phyloP scores from a whole-genome alignment of 768 basidiomycete genomes.

The Coprinopsis cinerea region DNA sequence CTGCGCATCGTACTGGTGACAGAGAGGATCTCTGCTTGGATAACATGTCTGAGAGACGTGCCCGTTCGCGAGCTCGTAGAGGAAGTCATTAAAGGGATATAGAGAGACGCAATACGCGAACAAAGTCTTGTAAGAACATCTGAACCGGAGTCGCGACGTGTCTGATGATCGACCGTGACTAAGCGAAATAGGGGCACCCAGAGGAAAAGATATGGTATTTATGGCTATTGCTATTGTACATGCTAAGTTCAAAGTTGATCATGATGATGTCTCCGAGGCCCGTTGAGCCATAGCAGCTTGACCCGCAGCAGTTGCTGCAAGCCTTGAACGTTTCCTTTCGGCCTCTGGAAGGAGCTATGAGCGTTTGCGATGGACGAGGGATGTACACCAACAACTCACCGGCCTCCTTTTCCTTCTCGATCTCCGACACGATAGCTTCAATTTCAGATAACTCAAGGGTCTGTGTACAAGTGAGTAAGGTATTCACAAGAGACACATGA shows the following conservation, averaged over 20 bases:
- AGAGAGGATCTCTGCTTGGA: constrained; percentile 85
- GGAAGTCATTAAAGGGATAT: constrained; percentile 8
- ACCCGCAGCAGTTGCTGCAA: constrained; percentile 88
- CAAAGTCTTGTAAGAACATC: neutral
- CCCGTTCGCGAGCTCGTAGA: constrained; percentile 22
- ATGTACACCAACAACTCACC: constrained; percentile 51
- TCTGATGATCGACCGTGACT: neutral
- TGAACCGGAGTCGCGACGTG: neutral
- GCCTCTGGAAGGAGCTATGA: constrained; percentile 60
- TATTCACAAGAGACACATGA: neutral
- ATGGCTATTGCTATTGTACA: constrained; percentile 8
- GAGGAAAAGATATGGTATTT: constrained; percentile 1
- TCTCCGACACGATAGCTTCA: constrained; percentile 85
- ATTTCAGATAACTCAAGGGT: constrained; percentile 84
- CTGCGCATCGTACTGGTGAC: constrained; percentile 96
- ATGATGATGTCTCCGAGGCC: constrained; percentile 28
- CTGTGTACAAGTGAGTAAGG: constrained; percentile 31
- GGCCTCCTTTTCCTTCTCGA: constrained; percentile 96
- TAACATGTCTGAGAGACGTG: constrained; percentile 66
- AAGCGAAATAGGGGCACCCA: too few species aligned
- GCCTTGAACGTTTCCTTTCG: constrained; percentile 84
- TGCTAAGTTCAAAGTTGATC: constrained; percentile 16
- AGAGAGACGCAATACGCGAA: neutral
- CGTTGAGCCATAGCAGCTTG: constrained; percentile 82
- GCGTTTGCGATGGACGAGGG: neutral